Percentiles rank a stretch among this genome's conserved stretches.
These are phyloP conservation scores for Microcyclosporella mali DNA, from an alignment of 2,329 filamentous ascomycete genomes.

Conservation along the genomic window DNA sequence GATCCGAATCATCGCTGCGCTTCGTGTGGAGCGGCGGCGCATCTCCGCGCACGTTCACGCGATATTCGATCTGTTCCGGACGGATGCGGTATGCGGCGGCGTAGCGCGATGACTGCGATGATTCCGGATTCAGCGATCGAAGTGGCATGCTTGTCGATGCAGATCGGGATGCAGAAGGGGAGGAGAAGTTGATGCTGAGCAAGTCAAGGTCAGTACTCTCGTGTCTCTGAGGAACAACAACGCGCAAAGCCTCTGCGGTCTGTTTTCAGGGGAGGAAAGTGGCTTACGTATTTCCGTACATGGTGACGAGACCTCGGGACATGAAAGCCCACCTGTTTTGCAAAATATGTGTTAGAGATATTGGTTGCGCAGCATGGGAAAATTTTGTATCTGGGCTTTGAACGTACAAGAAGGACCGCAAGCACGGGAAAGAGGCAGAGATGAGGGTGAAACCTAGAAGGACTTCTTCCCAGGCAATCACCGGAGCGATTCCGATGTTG, in stretches of 20 bases:
- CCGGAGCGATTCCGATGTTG: conserved; percentile 19
- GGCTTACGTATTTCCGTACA: conserved; percentile 23
- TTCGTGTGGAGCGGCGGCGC: conserved; percentile 1
- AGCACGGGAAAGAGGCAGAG: conserved; percentile 22
- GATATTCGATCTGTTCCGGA: conserved; percentile 7
- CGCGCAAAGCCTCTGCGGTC: too few relatives aligned
- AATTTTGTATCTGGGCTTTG: too few relatives aligned
- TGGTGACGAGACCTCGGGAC: conserved; percentile 17
- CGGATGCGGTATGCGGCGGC: neutral
- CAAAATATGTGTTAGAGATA: too few relatives aligned
- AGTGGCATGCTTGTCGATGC: conserved; percentile 14
- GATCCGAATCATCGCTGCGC: conserved; percentile 15
- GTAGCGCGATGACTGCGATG: conserved; percentile 6
- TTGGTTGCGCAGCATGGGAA: too few relatives aligned
- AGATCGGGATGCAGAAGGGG: conserved; percentile 6
- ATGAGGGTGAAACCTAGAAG: conserved; percentile 22
- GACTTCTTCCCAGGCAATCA: conserved; percentile 20
- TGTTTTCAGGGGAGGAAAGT: too few relatives aligned
- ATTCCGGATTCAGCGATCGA: conserved; percentile 11
- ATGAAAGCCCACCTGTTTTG: conserved; percentile 14
- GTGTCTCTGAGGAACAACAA: too few relatives aligned
- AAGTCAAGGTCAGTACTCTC: too few relatives aligned
- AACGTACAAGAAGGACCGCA: conserved; percentile 22
- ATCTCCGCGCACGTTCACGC: neutral
- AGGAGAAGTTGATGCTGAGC: conserved; percentile 9